Evolutionary conservation across 805 yeast genomes (phyloP).

Genomic region (Lachancea lanzarotensis): DNA sequence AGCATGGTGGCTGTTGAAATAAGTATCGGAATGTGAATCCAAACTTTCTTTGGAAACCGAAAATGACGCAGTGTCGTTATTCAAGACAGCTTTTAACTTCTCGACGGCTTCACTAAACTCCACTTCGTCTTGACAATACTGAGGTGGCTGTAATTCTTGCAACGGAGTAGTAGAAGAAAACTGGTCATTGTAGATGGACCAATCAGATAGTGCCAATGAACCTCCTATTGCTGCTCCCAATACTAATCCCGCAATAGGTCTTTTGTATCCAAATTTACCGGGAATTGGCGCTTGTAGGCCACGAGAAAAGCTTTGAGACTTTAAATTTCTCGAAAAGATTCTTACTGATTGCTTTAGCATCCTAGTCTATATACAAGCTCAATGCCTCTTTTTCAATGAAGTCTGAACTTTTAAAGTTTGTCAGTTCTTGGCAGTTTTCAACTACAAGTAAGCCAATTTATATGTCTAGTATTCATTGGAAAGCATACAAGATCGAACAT

Average conservation of each 20-base stretch:
- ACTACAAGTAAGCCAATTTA: no score
- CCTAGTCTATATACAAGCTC: background rate
- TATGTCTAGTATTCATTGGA: no score
- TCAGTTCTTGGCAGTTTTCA: background rate
- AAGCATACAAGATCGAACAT: no score
- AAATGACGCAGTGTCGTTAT: conserved; percentile 31
- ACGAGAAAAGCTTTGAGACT: background rate
- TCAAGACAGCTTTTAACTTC: conserved; percentile 37
- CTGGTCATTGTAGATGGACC: conserved; percentile 1
- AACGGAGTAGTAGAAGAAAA: conserved; percentile 15
- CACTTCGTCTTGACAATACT: conserved; percentile 33
- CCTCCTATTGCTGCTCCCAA: conserved; percentile 8
- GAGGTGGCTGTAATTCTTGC: conserved; percentile 18
- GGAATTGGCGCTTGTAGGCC: background rate
- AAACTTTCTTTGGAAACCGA: conserved; percentile 37
- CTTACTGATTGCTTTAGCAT: background rate
- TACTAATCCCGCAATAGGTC: background rate
- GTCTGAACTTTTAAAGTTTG: background rate
- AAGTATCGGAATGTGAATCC: conserved; percentile 51
- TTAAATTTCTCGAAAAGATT: background rate
- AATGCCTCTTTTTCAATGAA: background rate
- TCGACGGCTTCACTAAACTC: conserved; percentile 37
- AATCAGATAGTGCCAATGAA: conserved; percentile 5
- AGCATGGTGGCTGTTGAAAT: conserved; percentile 60
- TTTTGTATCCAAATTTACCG: background rate